These are phyloP conservation scores for Luzula sylvatica DNA, from an alignment of 176 grass and related monocot genomes.

Conservation along the genomic window DNA sequence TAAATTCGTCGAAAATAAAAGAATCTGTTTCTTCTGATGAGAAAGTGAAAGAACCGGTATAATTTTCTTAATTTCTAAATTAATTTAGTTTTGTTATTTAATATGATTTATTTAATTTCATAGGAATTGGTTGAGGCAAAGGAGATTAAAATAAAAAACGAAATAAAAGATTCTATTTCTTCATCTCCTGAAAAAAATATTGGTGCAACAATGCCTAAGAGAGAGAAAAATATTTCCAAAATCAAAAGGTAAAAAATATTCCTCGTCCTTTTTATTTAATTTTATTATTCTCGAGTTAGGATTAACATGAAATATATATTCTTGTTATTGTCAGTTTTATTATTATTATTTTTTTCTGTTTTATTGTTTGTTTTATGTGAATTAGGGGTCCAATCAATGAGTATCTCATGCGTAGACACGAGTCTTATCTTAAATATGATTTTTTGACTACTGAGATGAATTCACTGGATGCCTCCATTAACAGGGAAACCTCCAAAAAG, in stretches of 20 bases:
- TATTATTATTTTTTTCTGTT: conserved; percentile 3
- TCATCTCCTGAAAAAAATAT: background rate
- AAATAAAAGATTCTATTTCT: background rate
- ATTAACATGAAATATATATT: too few relatives aligned
- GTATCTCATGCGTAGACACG: conserved; percentile 19
- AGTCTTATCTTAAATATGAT: conserved; percentile 26
- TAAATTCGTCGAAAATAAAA: conserved; percentile 7
- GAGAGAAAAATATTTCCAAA: background rate
- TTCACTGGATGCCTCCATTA: conserved; percentile 25
- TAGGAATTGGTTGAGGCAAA: conserved; percentile 11
- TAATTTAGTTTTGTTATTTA: background rate
- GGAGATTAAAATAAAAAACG: background rate
- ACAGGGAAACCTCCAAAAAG: conserved; percentile 19
- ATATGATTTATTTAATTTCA: background rate
- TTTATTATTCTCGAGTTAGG: too few relatives aligned
- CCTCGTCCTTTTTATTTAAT: background rate
- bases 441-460: conserved; percentile 19
- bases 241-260: conserved; percentile 14
- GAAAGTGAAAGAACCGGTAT: conserved; percentile 7
- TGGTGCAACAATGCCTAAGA: background rate
- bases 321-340: background rate
- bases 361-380: conserved; percentile 23
- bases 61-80: background rate
- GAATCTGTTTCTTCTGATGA: background rate
- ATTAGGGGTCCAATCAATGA: conserved; percentile 20